phyloP scores from a whole-genome alignment of 2,329 filamentous ascomycete genomes.

The Akanthomyces dipterigenus region DNA sequence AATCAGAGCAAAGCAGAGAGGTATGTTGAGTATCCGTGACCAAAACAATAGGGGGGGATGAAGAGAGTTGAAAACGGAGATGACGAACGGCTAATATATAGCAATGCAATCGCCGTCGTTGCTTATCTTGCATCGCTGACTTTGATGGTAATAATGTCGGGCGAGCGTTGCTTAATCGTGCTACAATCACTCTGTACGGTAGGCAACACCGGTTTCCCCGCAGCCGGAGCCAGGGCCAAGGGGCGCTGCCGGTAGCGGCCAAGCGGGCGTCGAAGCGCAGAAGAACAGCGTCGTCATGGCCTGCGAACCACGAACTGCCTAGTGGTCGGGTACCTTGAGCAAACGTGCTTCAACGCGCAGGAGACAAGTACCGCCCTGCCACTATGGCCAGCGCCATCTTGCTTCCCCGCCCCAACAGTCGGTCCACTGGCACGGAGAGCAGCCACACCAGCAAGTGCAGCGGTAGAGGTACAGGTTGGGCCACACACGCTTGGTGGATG shows the following conservation, averaged over 20 bases:
- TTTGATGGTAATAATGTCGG: not conserved
- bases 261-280: not conserved
- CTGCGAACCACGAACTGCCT: too few relatives aligned
- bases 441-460: not conserved
- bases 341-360: too few relatives aligned
- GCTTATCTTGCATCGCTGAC: not conserved
- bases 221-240: not conserved
- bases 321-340: not conserved
- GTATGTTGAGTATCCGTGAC: not conserved
- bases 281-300: not conserved
- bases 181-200: not conserved
- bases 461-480: not conserved
- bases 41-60: not conserved
- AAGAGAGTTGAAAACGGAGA: not conserved
- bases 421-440: not conserved
- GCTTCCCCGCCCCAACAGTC: constrained; percentile 7
- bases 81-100: not conserved
- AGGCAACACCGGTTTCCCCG: not conserved
- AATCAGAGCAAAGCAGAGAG: not conserved
- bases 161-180: not conserved
- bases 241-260: not conserved
- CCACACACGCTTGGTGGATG: not conserved
- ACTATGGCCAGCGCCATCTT: not conserved
- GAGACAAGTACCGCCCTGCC: not conserved
- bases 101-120: not conserved